Evolutionary conservation across 805 yeast genomes (phyloP), one percentile per base, ranked within the genome.

Genomic region (Saccharomycopsis fodiens): DNA sequence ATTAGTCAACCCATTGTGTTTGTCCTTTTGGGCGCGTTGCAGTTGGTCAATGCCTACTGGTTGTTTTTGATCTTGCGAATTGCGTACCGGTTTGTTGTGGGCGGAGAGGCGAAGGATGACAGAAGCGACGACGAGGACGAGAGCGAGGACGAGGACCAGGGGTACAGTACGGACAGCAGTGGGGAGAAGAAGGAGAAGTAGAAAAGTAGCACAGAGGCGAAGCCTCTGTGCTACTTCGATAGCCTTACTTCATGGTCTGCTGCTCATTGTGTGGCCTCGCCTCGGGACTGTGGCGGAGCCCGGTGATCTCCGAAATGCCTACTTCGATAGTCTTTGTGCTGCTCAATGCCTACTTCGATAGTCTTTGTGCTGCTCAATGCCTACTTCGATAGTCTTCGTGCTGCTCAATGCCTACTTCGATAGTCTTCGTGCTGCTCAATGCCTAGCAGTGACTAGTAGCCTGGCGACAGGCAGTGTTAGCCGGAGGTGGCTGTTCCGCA

Each of bases 1-100:
- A 85, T 93, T 54, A 82, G 97, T 20, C 95, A 86, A 66, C 85
- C 86, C 45, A 88, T 93, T 61, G 89, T 91, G 2, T 89, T 93
- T 58, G 63, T 66, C 19, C 73, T 93, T 58, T 74, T 93, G 50
- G 69, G 74, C 44, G 89, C 93, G 1, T 72, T 93, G 53, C 97
- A 93, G 63, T 57, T 86, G 46, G 87, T 93, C 47, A 93, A 93
- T 59, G 55, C 76, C 17, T 93, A 85, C 67, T 93, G 98, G 98
- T 72, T 89, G 48, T 78, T 75, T 56, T 71, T 91, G 56, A 85
- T 93, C 52, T 54, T 85, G 43, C 78, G 96, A 62, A 84, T 93
- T 55, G 70, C 82, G 30, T 78, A 72, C 62, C 78, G 96, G 60
- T 69, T 74, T 48, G 62, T 83, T 6, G 66, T 72, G 51, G 70